Conservation (phyloP, 2,329 filamentous ascomycete species). For the Penicillium sp. region DNA sequence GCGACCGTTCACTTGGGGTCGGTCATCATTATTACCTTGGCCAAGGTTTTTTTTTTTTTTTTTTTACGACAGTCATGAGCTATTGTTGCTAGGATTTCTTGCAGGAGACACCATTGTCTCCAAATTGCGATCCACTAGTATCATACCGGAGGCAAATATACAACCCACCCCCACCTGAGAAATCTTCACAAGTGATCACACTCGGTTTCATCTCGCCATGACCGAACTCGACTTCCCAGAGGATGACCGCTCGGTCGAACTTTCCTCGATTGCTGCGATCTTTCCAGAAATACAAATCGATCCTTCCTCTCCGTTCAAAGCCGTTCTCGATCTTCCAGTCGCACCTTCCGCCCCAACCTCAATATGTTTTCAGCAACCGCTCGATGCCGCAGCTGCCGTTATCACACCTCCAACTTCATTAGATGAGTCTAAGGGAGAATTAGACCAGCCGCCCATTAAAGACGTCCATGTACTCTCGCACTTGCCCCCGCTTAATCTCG, state of each 20-base stretch:
- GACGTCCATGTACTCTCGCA: slow-evolving; percentile 53
- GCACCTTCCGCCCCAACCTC: slow-evolving; percentile 55
- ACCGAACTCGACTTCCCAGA: slow-evolving; percentile 40
- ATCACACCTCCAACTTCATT: slow-evolving; percentile 46
- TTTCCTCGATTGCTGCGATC: slow-evolving; percentile 61
- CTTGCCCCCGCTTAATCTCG: slow-evolving; percentile 56
- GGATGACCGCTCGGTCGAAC: slow-evolving; percentile 61
- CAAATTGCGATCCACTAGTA: not conserved
- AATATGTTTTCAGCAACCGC: slow-evolving; percentile 42
- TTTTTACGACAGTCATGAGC: slow-evolving; percentile 1
- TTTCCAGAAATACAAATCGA: slow-evolving; percentile 60
- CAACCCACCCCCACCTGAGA: not conserved
- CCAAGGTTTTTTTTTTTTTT: not conserved
- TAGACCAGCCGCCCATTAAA: slow-evolving; percentile 23
- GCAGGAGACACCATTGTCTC: slow-evolving; percentile 4
- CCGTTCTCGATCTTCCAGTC: slow-evolving; percentile 57
- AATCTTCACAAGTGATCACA: slow-evolving; percentile 4
- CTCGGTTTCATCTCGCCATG: slow-evolving; percentile 28
- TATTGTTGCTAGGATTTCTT: not conserved
- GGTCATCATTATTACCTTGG: not conserved
- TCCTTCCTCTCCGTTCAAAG: slow-evolving; percentile 47
- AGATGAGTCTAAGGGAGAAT: slow-evolving; percentile 31
- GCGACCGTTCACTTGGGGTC: slow-evolving; percentile 10
- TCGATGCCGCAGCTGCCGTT: slow-evolving; percentile 36
- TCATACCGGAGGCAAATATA: not conserved